Conservation (phyloP, 1,139 yeast genomes). For the Yamadazyma sp. region DNA sequence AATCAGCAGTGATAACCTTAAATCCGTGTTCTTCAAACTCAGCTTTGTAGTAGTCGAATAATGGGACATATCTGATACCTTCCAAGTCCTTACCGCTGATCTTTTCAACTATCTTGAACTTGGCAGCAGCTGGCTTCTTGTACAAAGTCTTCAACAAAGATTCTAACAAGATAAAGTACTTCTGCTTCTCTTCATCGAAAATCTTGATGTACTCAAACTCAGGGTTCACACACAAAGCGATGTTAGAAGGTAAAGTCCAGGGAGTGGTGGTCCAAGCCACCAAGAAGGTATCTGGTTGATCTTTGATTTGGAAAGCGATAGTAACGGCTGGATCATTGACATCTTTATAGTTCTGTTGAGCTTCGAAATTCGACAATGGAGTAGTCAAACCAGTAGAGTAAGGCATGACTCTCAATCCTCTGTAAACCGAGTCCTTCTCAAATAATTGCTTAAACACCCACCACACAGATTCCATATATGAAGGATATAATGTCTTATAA, state of each 20-base stretch:
- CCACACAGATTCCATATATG: conserved; percentile 98
- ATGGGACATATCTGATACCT: conserved; percentile 79
- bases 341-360: conserved; percentile 96
- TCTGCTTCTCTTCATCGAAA: conserved; percentile 81
- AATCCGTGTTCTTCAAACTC: conserved; percentile 75
- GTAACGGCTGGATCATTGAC: conserved; percentile 97
- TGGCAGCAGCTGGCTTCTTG: conserved; percentile 92
- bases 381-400: conserved; percentile 97
- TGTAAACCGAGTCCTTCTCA: conserved; percentile 83
- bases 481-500: conserved; percentile 93
- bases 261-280: conserved; percentile 99
- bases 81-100: conserved; percentile 76
- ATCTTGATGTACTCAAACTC: conserved; percentile 89
- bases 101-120: conserved; percentile 77
- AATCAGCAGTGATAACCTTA: conserved; percentile 76
- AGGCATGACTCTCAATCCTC: conserved; percentile 98
- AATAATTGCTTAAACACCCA: conserved; percentile 94
- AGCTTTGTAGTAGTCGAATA: conserved; percentile 78
- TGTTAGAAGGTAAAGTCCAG: conserved; percentile 96
- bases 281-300: conserved; percentile 76
- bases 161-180: conserved; percentile 81
- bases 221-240: conserved; percentile 90
- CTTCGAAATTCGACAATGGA: conserved; percentile 95
- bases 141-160: conserved; percentile 75
- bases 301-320: conserved; percentile 78